Evolutionary conservation across 2,329 filamentous ascomycete species (phyloP).

Genomic region (Pestalotiopsis fici): DNA sequence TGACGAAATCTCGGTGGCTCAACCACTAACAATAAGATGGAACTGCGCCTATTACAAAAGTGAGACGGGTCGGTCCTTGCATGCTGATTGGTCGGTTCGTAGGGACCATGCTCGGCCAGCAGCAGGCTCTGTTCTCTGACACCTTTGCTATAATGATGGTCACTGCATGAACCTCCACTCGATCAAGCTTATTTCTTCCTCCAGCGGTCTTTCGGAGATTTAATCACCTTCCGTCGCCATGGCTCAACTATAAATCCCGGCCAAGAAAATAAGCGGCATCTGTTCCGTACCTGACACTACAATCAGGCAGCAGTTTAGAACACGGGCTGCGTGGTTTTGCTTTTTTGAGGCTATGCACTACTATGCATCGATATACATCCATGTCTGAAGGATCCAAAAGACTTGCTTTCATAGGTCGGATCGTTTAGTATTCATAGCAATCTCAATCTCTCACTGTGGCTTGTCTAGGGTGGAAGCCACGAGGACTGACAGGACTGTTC

Average conservation of each 20-base stretch:
- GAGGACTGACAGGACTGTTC: neutral
- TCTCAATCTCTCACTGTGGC: too few relatives aligned
- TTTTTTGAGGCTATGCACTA: too few relatives aligned
- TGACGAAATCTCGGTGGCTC: too few relatives aligned
- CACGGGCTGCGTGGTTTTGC: too few relatives aligned
- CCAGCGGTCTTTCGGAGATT: neutral
- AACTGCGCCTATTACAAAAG: neutral
- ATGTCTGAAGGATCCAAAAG: too few relatives aligned
- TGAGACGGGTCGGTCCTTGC: neutral
- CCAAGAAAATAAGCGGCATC: neutral
- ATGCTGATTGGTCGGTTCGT: neutral
- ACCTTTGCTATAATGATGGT: neutral
- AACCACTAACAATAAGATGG: neutral
- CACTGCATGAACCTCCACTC: neutral
- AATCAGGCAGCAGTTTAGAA: neutral
- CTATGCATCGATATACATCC: too few relatives aligned
- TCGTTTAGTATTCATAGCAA: too few relatives aligned
- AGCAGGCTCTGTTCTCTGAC: too few relatives aligned
- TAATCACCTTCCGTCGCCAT: neutral
- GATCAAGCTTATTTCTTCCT: neutral
- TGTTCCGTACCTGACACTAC: too few relatives aligned
- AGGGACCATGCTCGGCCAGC: neutral
- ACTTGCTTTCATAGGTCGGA: too few relatives aligned
- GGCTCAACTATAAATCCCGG: neutral
- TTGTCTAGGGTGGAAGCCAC: neutral